phyloP scores from a whole-genome alignment of 1,284 basidiomycete species.

The Melampsora americana region DNA sequence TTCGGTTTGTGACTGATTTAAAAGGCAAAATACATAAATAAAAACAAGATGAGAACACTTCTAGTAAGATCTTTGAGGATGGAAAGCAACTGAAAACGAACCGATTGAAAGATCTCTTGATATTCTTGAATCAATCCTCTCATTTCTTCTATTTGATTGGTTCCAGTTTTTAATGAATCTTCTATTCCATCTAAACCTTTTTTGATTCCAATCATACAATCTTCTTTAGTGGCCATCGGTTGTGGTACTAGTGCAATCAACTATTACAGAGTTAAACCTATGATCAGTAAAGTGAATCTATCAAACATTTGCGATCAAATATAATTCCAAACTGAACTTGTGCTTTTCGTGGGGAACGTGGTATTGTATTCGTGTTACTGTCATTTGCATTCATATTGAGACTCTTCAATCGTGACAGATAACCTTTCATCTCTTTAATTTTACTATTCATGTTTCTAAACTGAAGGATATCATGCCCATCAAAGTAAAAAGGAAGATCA shows the following conservation, averaged over 20 bases:
- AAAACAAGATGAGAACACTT: background rate
- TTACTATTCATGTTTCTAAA: constrained; percentile 15
- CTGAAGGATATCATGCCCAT: no score
- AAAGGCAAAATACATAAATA: no score
- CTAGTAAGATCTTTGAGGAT: background rate
- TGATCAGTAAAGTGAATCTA: background rate
- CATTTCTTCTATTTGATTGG: background rate
- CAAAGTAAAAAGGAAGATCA: no score
- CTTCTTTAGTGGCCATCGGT: background rate
- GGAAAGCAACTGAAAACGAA: background rate
- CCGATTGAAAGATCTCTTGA: background rate
- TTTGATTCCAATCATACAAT: background rate
- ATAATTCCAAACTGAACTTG: background rate
- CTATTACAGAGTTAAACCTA: no score
- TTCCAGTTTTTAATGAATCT: background rate
- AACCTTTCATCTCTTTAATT: constrained; percentile 19
- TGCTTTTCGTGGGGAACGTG: background rate
- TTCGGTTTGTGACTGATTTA: no score
- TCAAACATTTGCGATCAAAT: background rate
- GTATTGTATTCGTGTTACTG: no score
- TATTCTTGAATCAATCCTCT: background rate
- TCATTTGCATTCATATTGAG: no score
- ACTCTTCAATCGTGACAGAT: background rate
- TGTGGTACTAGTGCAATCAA: background rate
- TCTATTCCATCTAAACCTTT: background rate